These are phyloP conservation scores for Rhynchosporium secalis DNA, from an alignment of 2,329 filamentous ascomycete genomes.

Conservation along the genomic window DNA sequence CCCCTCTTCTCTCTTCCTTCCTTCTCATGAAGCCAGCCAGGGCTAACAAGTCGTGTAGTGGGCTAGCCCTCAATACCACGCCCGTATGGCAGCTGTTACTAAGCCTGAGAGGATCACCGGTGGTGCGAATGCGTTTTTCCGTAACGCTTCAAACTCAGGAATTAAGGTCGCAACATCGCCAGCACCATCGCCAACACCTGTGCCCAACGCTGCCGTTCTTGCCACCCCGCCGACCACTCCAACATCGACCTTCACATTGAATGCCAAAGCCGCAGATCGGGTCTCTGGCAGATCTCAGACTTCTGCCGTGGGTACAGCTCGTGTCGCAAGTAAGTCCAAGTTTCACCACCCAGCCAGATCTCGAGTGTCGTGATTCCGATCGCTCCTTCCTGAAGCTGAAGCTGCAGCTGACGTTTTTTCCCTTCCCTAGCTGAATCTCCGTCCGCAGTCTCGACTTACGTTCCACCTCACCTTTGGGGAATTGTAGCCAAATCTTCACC, in stretches of 20 bases:
- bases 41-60: neutral
- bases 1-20: too few species aligned
- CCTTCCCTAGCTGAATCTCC: neutral
- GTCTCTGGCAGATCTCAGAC: too few species aligned
- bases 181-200: neutral
- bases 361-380: too few species aligned
- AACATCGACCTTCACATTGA: neutral
- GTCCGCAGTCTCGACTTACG: neutral
- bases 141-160: neutral
- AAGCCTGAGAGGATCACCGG: neutral
- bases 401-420: neutral
- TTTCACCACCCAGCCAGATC: too few species aligned
- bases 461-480: neutral
- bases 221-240: neutral
- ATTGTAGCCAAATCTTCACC: neutral
- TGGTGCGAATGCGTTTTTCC: neutral
- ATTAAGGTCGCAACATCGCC: neutral
- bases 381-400: too few species aligned
- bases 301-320: too few species aligned
- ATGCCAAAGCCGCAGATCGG: neutral
- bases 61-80: conserved; percentile 7
- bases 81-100: neutral
- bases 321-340: too few species aligned
- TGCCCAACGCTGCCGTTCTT: neutral
- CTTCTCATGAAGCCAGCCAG: neutral